phyloP scores from a whole-genome alignment of 495 filamentous ascomycete genomes.

The Penicillium paradoxum region DNA sequence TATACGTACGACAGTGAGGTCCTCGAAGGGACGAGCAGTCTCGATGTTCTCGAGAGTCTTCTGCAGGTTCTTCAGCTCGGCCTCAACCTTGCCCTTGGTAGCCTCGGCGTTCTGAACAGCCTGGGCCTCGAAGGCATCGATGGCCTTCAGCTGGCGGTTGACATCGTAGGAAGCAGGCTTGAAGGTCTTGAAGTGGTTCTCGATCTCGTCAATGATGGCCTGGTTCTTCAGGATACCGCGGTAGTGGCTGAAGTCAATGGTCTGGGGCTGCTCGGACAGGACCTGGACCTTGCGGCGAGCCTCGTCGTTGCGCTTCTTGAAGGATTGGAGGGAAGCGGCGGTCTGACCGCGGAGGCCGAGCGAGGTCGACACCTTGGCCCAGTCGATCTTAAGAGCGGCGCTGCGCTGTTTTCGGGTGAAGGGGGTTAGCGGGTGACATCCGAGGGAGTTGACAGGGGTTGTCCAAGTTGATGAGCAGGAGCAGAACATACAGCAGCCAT shows the following conservation, averaged over 20 bases:
- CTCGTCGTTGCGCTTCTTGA: conserved; percentile 99
- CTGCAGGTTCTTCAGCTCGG: conserved; percentile 84
- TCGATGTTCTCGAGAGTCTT: conserved; percentile 96
- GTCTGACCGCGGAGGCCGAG: conserved; percentile 96
- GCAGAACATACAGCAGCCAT: conserved; percentile 82
- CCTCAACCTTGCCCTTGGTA: conserved; percentile 91
- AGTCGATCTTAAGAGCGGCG: conserved; percentile 99
- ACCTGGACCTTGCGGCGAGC: conserved; percentile 84
- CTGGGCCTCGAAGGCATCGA: conserved; percentile 95
- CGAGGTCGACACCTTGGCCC: conserved; percentile 82
- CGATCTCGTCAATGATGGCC: conserved; percentile 90
- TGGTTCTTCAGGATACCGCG: conserved; percentile 88
- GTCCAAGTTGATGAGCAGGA: conserved; percentile 10
- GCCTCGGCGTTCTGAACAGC: conserved; percentile 93
- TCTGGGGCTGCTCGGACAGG: conserved; percentile 72
- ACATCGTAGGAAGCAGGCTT: conserved; percentile 91
- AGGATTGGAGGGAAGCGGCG: conserved; percentile 78
- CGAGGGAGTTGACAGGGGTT: conserved; percentile 5
- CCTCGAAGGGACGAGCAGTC: conserved; percentile 90
- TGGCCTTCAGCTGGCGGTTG: conserved; percentile 85
- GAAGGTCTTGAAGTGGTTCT: conserved; percentile 85
- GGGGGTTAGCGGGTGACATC: conserved; percentile 27
- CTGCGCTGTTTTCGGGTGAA: conserved; percentile 63
- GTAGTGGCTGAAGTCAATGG: conserved; percentile 91
- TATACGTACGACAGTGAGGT: conserved; percentile 89